Base-by-base conservation (phyloP, 768 basidiomycete species). In the Xerocomus spinulosus region DNA sequence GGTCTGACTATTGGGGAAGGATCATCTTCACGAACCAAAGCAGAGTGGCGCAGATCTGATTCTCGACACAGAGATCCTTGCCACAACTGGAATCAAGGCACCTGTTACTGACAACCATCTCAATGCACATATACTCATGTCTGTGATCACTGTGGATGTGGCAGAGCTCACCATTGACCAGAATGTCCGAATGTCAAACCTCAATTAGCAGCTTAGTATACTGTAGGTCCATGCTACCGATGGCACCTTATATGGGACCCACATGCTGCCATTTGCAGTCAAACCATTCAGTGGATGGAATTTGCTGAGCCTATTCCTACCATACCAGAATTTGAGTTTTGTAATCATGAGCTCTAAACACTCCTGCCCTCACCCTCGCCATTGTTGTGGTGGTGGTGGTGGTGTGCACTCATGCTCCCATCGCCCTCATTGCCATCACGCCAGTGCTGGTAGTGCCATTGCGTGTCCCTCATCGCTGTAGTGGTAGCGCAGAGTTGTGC, bases 61-160 rank as follows among this genome's bases (percentile, higher is more conserved):
- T 5, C 42, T 42, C 20, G 13, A 30, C n/a, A 26, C 2, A 17
- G 36, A 37, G 28, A 45, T 4, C 35, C 25, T 14, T 38, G 35
- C 18, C 44, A 46, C 14, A 46, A 46, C 36, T 38, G 26, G 36
- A 46, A 46, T 38, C 18, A n/a, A 38, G 35, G 26, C 17, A 30
- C 25, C 23, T 37, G 36, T 38, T 14, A 35, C 10, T 5, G 12
- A n/a, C n/a, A 18, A 20, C 9, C 35, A 18, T 32, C 24, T 32
- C 17, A 42, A 42, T 42, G 17, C 12, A 1, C 10, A 33, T 44
- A 33, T 10, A 6, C 17, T 9, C 32, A 44, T 28, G 23, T 36
- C 43, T 44, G 43, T 26, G 33, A 44, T 35, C n/a, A 9, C 15
- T 3, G 10, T 25, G 32, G 33, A 8, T 44, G 23, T 20, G 7